A percentile compares a stretch with the other conserved stretches of the same genome.
phyloP scores from a whole-genome alignment of 768 basidiomycete species.

The Leucocoprinus sp. region DNA sequence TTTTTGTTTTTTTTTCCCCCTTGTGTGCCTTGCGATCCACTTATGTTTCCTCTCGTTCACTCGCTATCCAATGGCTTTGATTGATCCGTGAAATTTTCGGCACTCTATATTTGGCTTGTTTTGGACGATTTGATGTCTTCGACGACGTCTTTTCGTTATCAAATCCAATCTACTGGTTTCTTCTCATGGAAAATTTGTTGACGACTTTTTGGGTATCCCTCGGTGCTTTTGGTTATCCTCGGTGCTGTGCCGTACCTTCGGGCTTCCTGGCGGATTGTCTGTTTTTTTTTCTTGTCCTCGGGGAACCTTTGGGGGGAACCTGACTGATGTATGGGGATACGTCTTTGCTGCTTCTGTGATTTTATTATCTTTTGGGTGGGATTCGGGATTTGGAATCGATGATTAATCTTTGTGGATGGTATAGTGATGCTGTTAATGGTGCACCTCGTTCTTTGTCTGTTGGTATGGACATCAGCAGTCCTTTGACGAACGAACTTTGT shows the following conservation, averaged over 20 bases:
- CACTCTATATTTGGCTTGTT: constrained; percentile 15
- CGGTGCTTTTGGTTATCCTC: too few relatives aligned
- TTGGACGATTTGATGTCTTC: constrained; percentile 31
- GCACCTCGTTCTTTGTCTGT: constrained; percentile 33
- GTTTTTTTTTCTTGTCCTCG: too few relatives aligned
- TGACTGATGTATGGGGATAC: too few relatives aligned
- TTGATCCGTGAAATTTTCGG: too few relatives aligned
- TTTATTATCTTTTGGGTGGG: not conserved
- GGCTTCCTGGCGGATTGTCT: too few relatives aligned
- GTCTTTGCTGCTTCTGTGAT: not conserved
- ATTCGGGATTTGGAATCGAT: not conserved
- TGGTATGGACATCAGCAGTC: constrained; percentile 27
- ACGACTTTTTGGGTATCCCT: constrained; percentile 13
- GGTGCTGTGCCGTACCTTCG: too few relatives aligned
- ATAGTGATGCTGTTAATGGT: constrained; percentile 37
- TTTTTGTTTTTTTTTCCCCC: not conserved
- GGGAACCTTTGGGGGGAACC: too few relatives aligned
- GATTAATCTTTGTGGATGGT: not conserved
- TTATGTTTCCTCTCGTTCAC: too few relatives aligned
- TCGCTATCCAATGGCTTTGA: too few relatives aligned
- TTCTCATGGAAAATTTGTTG: constrained; percentile 21
- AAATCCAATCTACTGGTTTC: not conserved
- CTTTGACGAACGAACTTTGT: constrained; percentile 48
- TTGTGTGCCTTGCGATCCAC: too few relatives aligned
- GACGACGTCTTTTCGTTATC: too few relatives aligned